Conservation (phyloP, 2,329 filamentous ascomycete species). For the Xylariaceae sp. region DNA sequence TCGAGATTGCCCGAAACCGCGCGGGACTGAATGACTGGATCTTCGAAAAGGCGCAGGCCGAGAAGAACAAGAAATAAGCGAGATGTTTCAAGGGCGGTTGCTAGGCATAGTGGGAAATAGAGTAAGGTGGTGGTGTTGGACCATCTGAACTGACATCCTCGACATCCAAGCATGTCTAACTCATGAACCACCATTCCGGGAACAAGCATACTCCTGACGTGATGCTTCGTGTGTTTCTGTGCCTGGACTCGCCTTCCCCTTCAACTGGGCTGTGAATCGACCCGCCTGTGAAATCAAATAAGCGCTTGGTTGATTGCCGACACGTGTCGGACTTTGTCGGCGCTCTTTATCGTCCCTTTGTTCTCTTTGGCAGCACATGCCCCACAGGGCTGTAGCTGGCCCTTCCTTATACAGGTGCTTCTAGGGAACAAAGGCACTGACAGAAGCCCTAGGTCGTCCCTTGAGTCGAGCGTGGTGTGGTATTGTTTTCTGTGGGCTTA, state of each 20-base stretch:
- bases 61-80: conserved; percentile 36
- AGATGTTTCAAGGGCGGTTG: not conserved
- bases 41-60: conserved; percentile 72
- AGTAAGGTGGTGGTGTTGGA: not conserved
- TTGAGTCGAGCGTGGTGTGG: not conserved
- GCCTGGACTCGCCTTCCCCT: not conserved
- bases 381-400: not conserved
- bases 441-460: not conserved
- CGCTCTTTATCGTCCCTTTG: conserved; percentile 4
- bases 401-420: conserved; percentile 7
- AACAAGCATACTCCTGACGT: not conserved
- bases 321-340: not conserved
- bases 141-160: not conserved
- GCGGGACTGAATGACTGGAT: conserved; percentile 94
- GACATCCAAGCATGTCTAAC: not conserved
- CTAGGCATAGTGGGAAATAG: not conserved
- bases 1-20: conserved; percentile 76
- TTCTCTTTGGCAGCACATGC: conserved; percentile 1
- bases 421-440: conserved; percentile 7
- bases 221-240: not conserved
- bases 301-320: not conserved
- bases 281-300: not conserved
- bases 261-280: not conserved
- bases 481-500: not conserved
- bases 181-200: not conserved